These are phyloP conservation scores for Aspergillus pseudoterreus DNA, from an alignment of 2,329 filamentous ascomycete species.

Conservation along the genomic window DNA sequence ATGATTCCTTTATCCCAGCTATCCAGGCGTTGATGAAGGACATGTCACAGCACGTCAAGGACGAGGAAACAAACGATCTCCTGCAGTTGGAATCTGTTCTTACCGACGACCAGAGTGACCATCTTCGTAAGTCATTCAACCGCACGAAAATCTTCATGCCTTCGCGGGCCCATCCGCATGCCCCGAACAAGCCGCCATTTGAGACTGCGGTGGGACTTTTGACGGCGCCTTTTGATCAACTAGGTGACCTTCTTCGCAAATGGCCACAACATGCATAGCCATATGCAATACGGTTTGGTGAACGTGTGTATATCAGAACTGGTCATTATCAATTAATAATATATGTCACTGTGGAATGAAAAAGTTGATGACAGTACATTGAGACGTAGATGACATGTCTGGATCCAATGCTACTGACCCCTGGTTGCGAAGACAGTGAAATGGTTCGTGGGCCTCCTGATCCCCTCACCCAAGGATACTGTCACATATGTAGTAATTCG, in stretches of 20 bases:
- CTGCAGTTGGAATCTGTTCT: slow-evolving; percentile 45
- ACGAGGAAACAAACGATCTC: slow-evolving; percentile 49
- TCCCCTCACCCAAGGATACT: too few species aligned
- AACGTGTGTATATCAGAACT: too few species aligned
- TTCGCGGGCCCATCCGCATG: slow-evolving; percentile 47
- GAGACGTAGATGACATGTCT: too few species aligned
- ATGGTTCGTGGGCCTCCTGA: too few species aligned
- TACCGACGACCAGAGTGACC: slow-evolving; percentile 25
- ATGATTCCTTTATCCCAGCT: slow-evolving; percentile 39
- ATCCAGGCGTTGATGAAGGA: slow-evolving; percentile 41
- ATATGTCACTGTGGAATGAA: too few species aligned
- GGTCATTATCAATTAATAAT: too few species aligned
- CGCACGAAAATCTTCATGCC: slow-evolving; percentile 53
- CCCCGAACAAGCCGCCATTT: slow-evolving; percentile 51
- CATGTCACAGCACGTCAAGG: slow-evolving; percentile 45
- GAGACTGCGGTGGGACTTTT: slow-evolving; percentile 53
- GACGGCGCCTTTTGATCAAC: slow-evolving; percentile 53
- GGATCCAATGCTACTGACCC: too few species aligned
- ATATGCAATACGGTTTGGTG: too few species aligned
- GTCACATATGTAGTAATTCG: too few species aligned
- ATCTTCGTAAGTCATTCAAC: slow-evolving; percentile 42
- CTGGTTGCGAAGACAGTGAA: too few species aligned
- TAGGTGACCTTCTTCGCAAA: slow-evolving; percentile 52
- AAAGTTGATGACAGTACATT: too few species aligned
- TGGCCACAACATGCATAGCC: slow-evolving; percentile 23